Percentiles rank a stretch among this genome's conserved stretches.
Conservation (phyloP, 176 grass and related monocot species). For the Puya raimondii region DNA sequence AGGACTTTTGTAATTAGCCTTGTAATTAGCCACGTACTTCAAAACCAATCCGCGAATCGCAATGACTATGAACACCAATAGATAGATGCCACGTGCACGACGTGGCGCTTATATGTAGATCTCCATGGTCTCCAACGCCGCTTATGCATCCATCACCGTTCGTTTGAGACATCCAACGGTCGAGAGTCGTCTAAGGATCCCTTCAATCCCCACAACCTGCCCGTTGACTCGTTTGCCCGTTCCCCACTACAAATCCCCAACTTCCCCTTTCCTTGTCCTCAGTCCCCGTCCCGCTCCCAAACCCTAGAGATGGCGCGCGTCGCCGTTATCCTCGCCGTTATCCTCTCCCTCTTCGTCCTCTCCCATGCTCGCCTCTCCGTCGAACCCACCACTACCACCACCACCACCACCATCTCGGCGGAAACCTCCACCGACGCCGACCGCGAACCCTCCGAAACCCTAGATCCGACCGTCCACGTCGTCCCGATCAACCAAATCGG, state of each 20-base stretch:
- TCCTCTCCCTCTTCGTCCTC: slow-evolving; percentile 28
- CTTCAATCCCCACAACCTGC: neutral
- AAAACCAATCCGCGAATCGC: no score
- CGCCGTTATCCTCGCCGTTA: slow-evolving; percentile 14
- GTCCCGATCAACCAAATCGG: neutral
- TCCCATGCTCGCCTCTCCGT: slow-evolving; percentile 9
- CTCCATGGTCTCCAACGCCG: no score
- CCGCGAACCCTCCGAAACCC: neutral
- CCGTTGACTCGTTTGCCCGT: neutral
- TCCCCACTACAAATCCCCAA: neutral
- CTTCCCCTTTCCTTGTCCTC: neutral
- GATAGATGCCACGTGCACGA: no score
- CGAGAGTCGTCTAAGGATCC: neutral
- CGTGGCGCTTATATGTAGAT: no score
- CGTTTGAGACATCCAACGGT: no score
- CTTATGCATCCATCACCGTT: no score
- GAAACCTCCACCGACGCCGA: neutral
- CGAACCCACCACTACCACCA: neutral
- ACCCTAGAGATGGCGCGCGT: slow-evolving; percentile 33
- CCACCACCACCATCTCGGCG: slow-evolving; percentile 1
- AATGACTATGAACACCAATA: no score
- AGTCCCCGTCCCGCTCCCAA: slow-evolving; percentile 5
- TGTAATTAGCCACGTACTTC: no score
- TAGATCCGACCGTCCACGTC: neutral
- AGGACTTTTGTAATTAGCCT: no score